Percentiles rank a stretch among this genome's conserved stretches.
phyloP scores from a whole-genome alignment of 1,284 basidiomycete species.

The Cystodermella granulosa region DNA sequence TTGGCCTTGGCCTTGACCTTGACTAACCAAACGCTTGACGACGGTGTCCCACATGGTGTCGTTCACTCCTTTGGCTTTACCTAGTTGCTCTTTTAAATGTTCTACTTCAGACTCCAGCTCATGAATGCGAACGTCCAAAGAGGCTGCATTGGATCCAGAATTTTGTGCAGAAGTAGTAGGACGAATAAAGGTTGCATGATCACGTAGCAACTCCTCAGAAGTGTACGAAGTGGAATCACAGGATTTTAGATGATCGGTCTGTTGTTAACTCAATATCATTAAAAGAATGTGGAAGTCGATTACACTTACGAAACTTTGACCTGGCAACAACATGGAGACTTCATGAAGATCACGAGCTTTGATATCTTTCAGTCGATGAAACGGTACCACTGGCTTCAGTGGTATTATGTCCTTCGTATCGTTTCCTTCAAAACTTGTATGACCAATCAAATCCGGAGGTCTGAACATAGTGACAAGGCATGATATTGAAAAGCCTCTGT shows the following conservation, averaged over 20 bases:
- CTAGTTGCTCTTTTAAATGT: conserved; percentile 61
- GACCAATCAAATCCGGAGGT: conserved; percentile 78
- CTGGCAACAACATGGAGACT: conserved; percentile 56
- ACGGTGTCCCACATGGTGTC: conserved; percentile 87
- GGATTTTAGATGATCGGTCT: conserved; percentile 22
- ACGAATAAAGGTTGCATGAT: conserved; percentile 59
- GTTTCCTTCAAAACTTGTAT: conserved; percentile 54
- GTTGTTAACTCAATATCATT: conserved; percentile 5
- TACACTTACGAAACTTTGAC: conserved; percentile 42
- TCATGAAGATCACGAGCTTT: conserved; percentile 66
- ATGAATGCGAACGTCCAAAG: conserved; percentile 53
- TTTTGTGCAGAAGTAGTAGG: conserved; percentile 26
- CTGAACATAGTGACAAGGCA: conserved; percentile 72
- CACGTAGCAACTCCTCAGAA: conserved; percentile 52
- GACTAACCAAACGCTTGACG: conserved; percentile 54
- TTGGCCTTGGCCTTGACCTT: conserved; percentile 34
- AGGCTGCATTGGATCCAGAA: conserved; percentile 32
- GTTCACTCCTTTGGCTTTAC: conserved; percentile 78
- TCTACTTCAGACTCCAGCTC: conserved; percentile 71
- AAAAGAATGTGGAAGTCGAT: conserved; percentile 4
- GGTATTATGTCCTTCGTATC: conserved; percentile 58
- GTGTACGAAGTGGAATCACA: conserved; percentile 40
- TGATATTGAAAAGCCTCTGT: conserved; percentile 70
- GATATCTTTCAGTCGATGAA: conserved; percentile 66
- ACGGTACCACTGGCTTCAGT: conserved; percentile 59